Base-by-base conservation (phyloP, 2,329 filamentous ascomycete genomes). In the Hymenoscyphus albidus region DNA sequence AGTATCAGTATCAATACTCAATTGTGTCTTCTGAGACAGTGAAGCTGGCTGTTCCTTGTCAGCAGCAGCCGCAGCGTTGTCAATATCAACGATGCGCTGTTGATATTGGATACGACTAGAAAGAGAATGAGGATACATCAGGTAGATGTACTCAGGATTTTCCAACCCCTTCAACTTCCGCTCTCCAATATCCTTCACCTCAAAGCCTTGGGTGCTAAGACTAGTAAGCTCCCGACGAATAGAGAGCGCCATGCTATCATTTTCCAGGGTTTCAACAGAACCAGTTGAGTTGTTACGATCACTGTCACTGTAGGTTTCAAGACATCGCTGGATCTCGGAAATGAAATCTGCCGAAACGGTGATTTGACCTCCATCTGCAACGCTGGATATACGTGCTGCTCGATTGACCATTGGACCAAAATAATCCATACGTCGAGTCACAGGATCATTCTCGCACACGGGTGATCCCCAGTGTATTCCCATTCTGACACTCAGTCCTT, bases 391-490 rank as follows among this genome's bases (percentile, higher is more conserved):
- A 79, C 95, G 90, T 16, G 95, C 90, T 0, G 95, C 92, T 74
- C 96, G 93, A 79, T 99, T 99, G 73, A 99, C 95, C 93, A 99
- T 99, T 14, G 95, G 95, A 0, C 95, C 95, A 75, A 98, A 99
- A 79, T 99, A 99, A 74, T 99, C 95, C 95, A 99, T 99, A 68
- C 95, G 92, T 64, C 93, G 90, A 1, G 95, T 99, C 59, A 99
- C 93, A 0, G 95, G 95, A 77, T 99, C 95, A 59, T 90, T 90
- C 77, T 99, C 95, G 75, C 93, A 96, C 72, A 99, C 93, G 5
- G 94, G 95, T 65, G 91, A 88, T 70, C 95, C 95, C 85, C 90
- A 99, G 77, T 99, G 95, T 66, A 96, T 92, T 72, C 95, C 95
- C 95, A 99, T 99, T 65, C 95, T 87, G 54, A 99, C 95, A 12